Evolutionary conservation across 352 stramenopile species (phyloP), one percentile per base, ranked within the genome.

Genomic region (Pythium aristosporum): DNA sequence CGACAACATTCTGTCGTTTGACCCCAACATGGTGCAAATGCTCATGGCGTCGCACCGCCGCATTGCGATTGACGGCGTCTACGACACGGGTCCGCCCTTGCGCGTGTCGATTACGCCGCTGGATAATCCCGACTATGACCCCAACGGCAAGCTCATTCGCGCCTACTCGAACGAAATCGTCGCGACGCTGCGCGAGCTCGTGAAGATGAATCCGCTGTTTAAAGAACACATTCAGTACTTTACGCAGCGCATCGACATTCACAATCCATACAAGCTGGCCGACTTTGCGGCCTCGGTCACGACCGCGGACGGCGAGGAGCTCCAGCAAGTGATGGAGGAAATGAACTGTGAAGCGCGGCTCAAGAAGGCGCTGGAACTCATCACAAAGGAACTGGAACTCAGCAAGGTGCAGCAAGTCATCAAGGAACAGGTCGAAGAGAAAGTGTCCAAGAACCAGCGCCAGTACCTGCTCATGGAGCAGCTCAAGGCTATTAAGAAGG

Each of bases 401-500:
- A 95, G 81, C 57, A 98, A 98, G 55, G 77, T 99, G 41, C 97
- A 99, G 66, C 87, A 99, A 76, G 96, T 98, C 57, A 99, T 99
- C 73, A 98, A 94, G 68, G 77, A 96, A 62, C 89, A 97, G 55
- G 87, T 94, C 30, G 82, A 92, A 65, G 84, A 91, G 57, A 94
- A 93, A 44, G 80, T 99, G 67, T 98, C 82, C n/a, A 97, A 99
- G 72, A 94, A 98, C 62, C 97, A 99, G 70, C 84, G 97, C 28
- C 97, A 98, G 52, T 99, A 99, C 74, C 85, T 99, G 67, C 77
- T 99, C 15, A 98, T 92, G 72, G 97, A 99, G 71, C 97, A 99
- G 75, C 77, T 99, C 15, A 99, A 99, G 75, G 96, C 85, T 0
- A 99, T 99, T 66, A 99, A 99, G 80, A 99, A 99, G 63, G 96